A percentile compares a stretch with the other conserved stretches of the same genome.
Conservation (phyloP, 2,329 filamentous ascomycete genomes). For the Colletotrichum musae region DNA sequence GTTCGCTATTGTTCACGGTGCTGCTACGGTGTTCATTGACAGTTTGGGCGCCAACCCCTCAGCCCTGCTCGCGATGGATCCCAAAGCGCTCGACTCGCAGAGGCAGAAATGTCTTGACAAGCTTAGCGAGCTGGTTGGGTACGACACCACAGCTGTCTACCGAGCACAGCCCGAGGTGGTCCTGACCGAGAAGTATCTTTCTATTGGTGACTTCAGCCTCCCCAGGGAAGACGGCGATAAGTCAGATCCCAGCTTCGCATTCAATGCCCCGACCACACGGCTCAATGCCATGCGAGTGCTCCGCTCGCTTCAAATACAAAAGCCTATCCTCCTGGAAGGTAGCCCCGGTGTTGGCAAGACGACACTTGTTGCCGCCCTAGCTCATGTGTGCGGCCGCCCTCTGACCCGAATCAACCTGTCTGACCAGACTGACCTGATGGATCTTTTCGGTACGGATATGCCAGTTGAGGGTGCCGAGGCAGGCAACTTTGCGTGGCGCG, state of each 20-base stretch:
- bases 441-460: conserved; percentile 96
- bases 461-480: conserved; percentile 93
- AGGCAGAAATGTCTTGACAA: conserved; percentile 80
- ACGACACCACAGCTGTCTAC: conserved; percentile 77
- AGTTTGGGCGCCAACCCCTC: conserved; percentile 96
- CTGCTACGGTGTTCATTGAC: conserved; percentile 95
- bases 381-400: conserved; percentile 82
- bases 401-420: conserved; percentile 96
- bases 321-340: conserved; percentile 94
- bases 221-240: conserved; percentile 63
- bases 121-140: conserved; percentile 75
- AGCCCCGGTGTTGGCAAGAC: conserved; percentile 99
- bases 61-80: conserved; percentile 82
- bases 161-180: conserved; percentile 71
- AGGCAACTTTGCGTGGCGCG: conserved; percentile 94
- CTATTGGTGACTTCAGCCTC: conserved; percentile 83
- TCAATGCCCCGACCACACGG: conserved; percentile 91
- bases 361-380: conserved; percentile 88
- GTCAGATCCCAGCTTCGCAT: conserved; percentile 77
- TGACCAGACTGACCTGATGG: conserved; percentile 97
- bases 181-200: conserved; percentile 67
- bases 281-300: conserved; percentile 92
- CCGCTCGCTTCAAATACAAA: conserved; percentile 87
- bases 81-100: conserved; percentile 79
- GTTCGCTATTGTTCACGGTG: conserved; percentile 80